phyloP scores from a whole-genome alignment of 306 rosid genomes.

The Acacia melanoxylon region DNA sequence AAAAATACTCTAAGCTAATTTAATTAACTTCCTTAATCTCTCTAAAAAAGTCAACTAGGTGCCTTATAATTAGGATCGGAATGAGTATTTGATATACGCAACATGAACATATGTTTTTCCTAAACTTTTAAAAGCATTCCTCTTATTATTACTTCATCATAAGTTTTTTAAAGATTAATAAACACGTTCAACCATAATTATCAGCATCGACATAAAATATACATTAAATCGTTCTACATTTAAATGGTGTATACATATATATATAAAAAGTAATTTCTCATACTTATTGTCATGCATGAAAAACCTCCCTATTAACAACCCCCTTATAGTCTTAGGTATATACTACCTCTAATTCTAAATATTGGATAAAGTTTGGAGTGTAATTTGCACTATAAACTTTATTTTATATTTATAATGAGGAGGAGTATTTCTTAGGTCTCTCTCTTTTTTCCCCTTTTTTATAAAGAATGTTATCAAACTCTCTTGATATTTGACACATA shows the following conservation, averaged over 20 bases:
- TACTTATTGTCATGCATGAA: not conserved
- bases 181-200: not conserved
- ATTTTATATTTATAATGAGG: too few species aligned
- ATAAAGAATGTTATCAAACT: not conserved
- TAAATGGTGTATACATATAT: not conserved
- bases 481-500: not conserved
- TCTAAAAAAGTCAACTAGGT: too few species aligned
- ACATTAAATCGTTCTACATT: not conserved
- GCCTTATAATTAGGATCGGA: too few species aligned
- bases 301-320: too few species aligned
- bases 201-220: not conserved
- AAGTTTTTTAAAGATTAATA: too few species aligned
- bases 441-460: not conserved
- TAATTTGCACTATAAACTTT: too few species aligned
- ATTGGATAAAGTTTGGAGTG: too few species aligned
- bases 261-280: not conserved
- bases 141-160: not conserved
- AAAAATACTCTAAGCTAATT: too few species aligned
- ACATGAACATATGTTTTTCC: not conserved
- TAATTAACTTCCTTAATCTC: too few species aligned
- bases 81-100: too few species aligned
- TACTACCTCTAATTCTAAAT: too few species aligned
- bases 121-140: not conserved
- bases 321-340: too few species aligned
- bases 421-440: not conserved